A percentile compares a stretch with the other conserved stretches of the same genome.
Evolutionary conservation across 1,284 basidiomycete genomes (phyloP).

Genomic region (Ceratobasidium sp.): DNA sequence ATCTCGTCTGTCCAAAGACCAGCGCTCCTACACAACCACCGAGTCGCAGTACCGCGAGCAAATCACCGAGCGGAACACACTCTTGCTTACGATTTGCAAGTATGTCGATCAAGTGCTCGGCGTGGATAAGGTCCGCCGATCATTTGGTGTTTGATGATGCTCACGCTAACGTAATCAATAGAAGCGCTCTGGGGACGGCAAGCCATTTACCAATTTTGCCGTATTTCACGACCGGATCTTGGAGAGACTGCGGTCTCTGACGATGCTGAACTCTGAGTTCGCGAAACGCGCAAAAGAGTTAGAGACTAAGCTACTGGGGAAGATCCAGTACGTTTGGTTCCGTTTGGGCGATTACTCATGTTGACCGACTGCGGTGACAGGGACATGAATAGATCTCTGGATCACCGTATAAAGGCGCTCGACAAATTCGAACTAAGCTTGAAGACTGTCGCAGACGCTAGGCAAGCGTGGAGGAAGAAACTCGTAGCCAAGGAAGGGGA

Average conservation of each 20-base stretch:
- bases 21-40: conserved; percentile 75
- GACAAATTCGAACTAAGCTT: conserved; percentile 93
- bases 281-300: conserved; percentile 87
- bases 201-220: conserved; percentile 92
- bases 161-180: conserved; percentile 52
- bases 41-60: conserved; percentile 90
- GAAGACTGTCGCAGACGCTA: conserved; percentile 85
- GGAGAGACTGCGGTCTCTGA: conserved; percentile 84
- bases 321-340: conserved; percentile 63
- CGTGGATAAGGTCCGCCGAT: conserved; percentile 79
- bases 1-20: conserved; percentile 84
- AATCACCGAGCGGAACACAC: conserved; percentile 90
- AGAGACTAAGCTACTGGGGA: conserved; percentile 79
- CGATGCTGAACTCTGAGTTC: conserved; percentile 86
- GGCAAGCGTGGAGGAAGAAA: conserved; percentile 88
- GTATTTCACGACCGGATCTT: conserved; percentile 97
- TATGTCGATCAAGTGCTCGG: conserved; percentile 95
- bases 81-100: conserved; percentile 92
- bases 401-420: conserved; percentile 89
- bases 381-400: conserved; percentile 88
- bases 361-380: conserved; percentile 52
- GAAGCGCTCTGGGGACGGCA: conserved; percentile 72
- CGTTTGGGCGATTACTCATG: neutral
- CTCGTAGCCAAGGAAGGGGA: conserved; percentile 88
- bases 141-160: conserved; percentile 38